A percentile compares a stretch with the other conserved stretches of the same genome.
Conservation (phyloP, 179 eudicot genomes). For the Spergularia azorica region DNA sequence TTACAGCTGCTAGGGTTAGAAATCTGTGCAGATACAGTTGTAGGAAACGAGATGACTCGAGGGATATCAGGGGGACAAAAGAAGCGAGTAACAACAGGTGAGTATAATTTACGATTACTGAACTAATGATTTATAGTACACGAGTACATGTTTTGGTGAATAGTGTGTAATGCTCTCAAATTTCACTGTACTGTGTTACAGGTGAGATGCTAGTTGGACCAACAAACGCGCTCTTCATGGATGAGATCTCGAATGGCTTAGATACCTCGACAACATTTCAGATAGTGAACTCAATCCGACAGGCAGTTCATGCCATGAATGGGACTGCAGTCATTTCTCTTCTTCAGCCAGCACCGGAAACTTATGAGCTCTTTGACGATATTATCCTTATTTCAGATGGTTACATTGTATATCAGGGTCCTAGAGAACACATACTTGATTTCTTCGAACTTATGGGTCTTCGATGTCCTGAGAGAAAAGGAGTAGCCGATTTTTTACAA, state of each 20-base stretch:
- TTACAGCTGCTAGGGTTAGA: conserved; percentile 37
- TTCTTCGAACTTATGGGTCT: conserved; percentile 39
- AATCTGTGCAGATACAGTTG: conserved; percentile 40
- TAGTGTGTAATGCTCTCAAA: not conserved
- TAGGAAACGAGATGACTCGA: conserved; percentile 37
- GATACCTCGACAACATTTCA: conserved; percentile 40
- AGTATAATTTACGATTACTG: not conserved
- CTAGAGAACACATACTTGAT: conserved; percentile 29
- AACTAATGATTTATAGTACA: not conserved
- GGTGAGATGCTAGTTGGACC: conserved; percentile 48
- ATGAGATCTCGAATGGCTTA: conserved; percentile 39
- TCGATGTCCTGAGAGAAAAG: conserved; percentile 36
- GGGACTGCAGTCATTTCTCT: conserved; percentile 38
- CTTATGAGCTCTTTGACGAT: conserved; percentile 36
- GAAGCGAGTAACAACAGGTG: conserved; percentile 42
- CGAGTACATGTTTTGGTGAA: not conserved
- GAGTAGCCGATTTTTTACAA: conserved; percentile 39
- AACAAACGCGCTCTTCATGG: conserved; percentile 35
- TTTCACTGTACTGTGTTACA: not conserved
- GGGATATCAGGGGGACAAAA: conserved; percentile 43
- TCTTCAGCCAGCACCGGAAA: conserved; percentile 39
- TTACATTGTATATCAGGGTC: conserved; percentile 37
- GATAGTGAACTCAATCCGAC: conserved; percentile 38
- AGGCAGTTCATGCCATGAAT: conserved; percentile 37
- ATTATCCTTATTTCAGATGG: conserved; percentile 37